These are phyloP conservation scores for Arbutus unedo DNA, from an alignment of 148 eudicot species.

Conservation along the genomic window DNA sequence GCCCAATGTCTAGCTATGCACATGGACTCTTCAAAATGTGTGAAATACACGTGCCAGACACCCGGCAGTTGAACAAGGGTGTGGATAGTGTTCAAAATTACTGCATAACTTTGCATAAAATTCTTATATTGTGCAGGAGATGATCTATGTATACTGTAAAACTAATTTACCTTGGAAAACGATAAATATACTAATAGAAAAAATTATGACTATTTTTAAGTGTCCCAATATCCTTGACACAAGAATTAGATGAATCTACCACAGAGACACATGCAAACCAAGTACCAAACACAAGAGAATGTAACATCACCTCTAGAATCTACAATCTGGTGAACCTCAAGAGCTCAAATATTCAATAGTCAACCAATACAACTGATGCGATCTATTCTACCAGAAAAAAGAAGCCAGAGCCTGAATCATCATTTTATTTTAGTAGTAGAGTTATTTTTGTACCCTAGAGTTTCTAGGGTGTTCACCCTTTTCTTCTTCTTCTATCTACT, in stretches of 20 bases:
- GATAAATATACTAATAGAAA: not conserved
- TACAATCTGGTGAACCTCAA: not conserved
- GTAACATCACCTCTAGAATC: not conserved
- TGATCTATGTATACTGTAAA: not conserved
- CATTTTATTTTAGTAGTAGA: too few relatives aligned
- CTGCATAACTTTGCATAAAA: not conserved
- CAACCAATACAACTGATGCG: not conserved
- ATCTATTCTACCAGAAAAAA: too few relatives aligned
- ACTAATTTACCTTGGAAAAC: not conserved
- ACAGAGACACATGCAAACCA: not conserved
- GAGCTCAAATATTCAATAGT: not conserved
- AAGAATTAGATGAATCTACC: not conserved
- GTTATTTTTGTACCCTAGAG: too few relatives aligned
- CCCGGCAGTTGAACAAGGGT: not conserved
- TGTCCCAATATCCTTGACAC: not conserved
- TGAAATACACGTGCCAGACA: not conserved
- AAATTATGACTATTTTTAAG: not conserved
- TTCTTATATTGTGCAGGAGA: not conserved
- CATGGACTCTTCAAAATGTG: not conserved
- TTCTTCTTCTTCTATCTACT: too few relatives aligned
- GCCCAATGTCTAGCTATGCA: not conserved
- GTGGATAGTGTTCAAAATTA: not conserved
- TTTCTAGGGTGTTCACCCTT: too few relatives aligned
- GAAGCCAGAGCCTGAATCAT: too few relatives aligned
- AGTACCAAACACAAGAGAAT: too few relatives aligned